Percentiles rank a stretch among this genome's conserved stretches.
Conservation (phyloP, 805 yeast genomes). For the Ogataea angusta region DNA sequence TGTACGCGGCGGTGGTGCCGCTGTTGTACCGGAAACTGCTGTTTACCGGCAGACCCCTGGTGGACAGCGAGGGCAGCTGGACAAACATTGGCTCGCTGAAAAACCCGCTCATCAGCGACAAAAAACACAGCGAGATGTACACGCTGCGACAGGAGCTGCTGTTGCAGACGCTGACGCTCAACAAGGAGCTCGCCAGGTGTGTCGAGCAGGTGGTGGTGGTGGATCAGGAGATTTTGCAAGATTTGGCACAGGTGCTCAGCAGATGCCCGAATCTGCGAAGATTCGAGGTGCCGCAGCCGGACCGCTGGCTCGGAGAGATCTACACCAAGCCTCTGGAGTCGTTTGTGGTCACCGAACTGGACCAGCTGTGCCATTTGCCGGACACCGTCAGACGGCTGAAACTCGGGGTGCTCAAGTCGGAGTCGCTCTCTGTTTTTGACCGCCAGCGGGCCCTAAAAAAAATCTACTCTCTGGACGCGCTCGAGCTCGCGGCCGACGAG, state of each 20-base stretch:
- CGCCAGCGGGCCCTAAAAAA: constrained; percentile 1
- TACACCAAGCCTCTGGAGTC: constrained; percentile 3
- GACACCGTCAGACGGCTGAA: constrained; percentile 16
- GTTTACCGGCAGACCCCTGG: constrained; percentile 34
- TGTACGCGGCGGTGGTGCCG: constrained; percentile 31
- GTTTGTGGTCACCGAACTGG: constrained; percentile 19
- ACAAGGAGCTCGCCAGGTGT: constrained; percentile 32
- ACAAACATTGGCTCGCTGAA: constrained; percentile 40
- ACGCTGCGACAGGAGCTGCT: constrained; percentile 40
- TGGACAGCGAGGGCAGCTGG: constrained; percentile 32
- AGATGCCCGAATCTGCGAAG: constrained; percentile 12
- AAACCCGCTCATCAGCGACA: constrained; percentile 32
- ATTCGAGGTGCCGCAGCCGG: constrained; percentile 10
- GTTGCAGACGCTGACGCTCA: constrained; percentile 34
- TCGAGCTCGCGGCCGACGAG: constrained; percentile 18
- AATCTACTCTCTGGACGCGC: constrained; percentile 7
- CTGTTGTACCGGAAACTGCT: constrained; percentile 38
- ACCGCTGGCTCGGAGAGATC: not conserved
- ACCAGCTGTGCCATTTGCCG: constrained; percentile 21
- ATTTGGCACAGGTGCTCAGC: constrained; percentile 25
- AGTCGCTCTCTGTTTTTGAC: constrained; percentile 3
- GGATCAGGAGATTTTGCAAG: constrained; percentile 25
- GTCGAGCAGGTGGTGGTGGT: constrained; percentile 37
- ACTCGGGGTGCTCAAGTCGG: constrained; percentile 14
- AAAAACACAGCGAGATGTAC: constrained; percentile 37